These are phyloP conservation scores for Apophysomyces variabilis DNA, from an alignment of 371 early-diverging fungal genomes.

Conservation along the genomic window DNA sequence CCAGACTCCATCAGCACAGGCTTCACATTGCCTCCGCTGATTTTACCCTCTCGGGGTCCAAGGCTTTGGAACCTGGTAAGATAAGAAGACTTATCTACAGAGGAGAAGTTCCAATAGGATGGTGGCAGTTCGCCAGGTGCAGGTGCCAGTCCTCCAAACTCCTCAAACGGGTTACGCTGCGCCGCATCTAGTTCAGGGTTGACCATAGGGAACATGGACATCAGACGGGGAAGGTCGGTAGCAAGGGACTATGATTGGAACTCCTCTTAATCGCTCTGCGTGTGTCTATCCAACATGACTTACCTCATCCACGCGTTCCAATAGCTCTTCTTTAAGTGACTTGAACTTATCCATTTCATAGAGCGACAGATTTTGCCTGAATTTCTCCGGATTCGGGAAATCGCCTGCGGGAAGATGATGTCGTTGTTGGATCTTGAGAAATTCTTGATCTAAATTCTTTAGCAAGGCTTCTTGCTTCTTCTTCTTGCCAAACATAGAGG, in stretches of 20 bases:
- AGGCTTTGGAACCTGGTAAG: slow-evolving; percentile 51
- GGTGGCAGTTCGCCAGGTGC: slow-evolving; percentile 51
- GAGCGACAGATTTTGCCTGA: slow-evolving; percentile 56
- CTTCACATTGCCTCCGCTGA: slow-evolving; percentile 60
- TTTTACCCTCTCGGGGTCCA: slow-evolving; percentile 65
- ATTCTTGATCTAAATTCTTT: slow-evolving; percentile 65
- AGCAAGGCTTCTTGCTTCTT: slow-evolving; percentile 71
- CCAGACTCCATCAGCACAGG: slow-evolving; percentile 68
- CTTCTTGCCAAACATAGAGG: slow-evolving; percentile 81
- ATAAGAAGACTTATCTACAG: slow-evolving; percentile 56
- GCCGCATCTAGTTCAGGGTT: slow-evolving; percentile 52
- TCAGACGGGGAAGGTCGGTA: slow-evolving; percentile 66
- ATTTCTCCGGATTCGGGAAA: slow-evolving; percentile 65
- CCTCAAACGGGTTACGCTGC: slow-evolving; percentile 60
- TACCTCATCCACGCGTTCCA: slow-evolving; percentile 62
- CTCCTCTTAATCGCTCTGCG: neutral
- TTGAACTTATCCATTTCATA: slow-evolving; percentile 77
- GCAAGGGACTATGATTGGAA: slow-evolving; percentile 50
- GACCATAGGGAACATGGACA: slow-evolving; percentile 65
- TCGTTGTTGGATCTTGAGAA: slow-evolving; percentile 66
- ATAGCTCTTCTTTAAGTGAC: slow-evolving; percentile 62
- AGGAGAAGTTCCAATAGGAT: slow-evolving; percentile 61
- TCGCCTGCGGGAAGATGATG: slow-evolving; percentile 67
- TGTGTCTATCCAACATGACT: neutral
- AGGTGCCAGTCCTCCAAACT: slow-evolving; percentile 21